Evolutionary conservation across 2,329 filamentous ascomycete species (phyloP).

Genomic region (Aureobasidium sp.): DNA sequence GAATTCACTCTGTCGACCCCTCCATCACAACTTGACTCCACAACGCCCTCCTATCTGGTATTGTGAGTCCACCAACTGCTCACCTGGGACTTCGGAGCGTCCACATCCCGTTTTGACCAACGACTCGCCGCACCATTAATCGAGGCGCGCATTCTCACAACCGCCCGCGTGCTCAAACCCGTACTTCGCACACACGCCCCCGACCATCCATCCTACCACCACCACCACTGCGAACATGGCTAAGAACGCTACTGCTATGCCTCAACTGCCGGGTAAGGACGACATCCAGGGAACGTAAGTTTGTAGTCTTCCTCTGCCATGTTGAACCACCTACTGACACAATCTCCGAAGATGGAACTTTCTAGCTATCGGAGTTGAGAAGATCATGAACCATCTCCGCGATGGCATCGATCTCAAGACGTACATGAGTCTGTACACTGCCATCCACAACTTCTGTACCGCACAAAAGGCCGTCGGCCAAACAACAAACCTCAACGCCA

Average conservation of each 20-base stretch:
- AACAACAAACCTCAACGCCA: slow-evolving; percentile 42
- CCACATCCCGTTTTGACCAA: neutral
- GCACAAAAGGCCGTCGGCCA: slow-evolving; percentile 81
- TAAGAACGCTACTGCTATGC: neutral
- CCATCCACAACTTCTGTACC: slow-evolving; percentile 98
- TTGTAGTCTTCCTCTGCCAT: too few relatives aligned
- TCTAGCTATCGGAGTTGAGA: slow-evolving; percentile 77
- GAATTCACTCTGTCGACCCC: slow-evolving; percentile 4
- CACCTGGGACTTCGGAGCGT: neutral
- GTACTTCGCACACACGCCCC: neutral
- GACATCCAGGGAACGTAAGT: slow-evolving; percentile 32
- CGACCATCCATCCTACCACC: neutral
- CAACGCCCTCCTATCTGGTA: neutral
- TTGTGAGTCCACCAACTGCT: neutral
- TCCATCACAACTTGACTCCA: neutral
- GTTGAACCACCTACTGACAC: neutral
- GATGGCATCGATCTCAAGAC: slow-evolving; percentile 91
- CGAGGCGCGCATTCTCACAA: slow-evolving; percentile 1
- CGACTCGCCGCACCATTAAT: neutral
- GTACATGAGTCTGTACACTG: slow-evolving; percentile 97
- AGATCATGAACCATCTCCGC: slow-evolving; percentile 88
- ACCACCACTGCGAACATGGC: slow-evolving; percentile 4
- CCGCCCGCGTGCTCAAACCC: slow-evolving; percentile 13
- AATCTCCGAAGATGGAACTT: slow-evolving; percentile 73
- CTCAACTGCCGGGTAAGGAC: slow-evolving; percentile 28